Evolutionary conservation across 2,329 filamentous ascomycete species (phyloP).

Genomic region (Verticillium longisporum): DNA sequence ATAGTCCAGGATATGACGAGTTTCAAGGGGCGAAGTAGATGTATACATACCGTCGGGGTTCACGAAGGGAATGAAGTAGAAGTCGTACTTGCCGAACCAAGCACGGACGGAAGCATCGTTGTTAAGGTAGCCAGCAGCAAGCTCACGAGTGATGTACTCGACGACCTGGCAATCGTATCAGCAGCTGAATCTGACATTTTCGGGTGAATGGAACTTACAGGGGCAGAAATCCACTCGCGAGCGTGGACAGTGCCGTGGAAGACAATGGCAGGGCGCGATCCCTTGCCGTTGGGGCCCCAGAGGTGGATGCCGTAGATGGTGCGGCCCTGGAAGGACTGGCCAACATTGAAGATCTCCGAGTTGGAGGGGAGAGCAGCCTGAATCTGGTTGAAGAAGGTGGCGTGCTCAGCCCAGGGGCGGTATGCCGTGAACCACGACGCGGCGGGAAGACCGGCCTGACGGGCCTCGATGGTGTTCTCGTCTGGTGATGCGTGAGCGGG

Average conservation of each 20-base stretch:
- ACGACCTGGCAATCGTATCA: conserved; percentile 17
- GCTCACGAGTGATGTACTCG: conserved; percentile 37
- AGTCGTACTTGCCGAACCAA: conserved; percentile 50
- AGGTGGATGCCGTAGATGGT: conserved; percentile 51
- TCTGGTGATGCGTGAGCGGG: background rate
- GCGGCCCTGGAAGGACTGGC: conserved; percentile 31
- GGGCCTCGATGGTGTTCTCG: background rate
- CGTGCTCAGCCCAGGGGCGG: conserved; percentile 36
- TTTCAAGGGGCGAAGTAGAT: background rate
- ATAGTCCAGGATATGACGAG: background rate
- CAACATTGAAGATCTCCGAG: conserved; percentile 33
- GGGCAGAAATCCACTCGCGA: conserved; percentile 44
- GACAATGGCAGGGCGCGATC: conserved; percentile 35
- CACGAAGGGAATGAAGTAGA: conserved; percentile 49
- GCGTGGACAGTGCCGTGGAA: conserved; percentile 44
- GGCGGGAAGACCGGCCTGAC: conserved; percentile 11
- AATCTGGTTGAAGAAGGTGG: conserved; percentile 31
- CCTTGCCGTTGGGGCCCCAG: conserved; percentile 29
- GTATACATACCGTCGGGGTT: conserved; percentile 40
- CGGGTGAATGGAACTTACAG: conserved; percentile 19
- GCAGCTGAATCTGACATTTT: conserved; percentile 27
- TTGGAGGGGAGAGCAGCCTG: conserved; percentile 26
- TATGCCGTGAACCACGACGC: conserved; percentile 37
- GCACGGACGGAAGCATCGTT: conserved; percentile 15
- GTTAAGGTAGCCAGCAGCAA: conserved; percentile 31